These are phyloP conservation scores for Leccinum uliginosum DNA, from an alignment of 768 basidiomycete genomes.

Conservation along the genomic window DNA sequence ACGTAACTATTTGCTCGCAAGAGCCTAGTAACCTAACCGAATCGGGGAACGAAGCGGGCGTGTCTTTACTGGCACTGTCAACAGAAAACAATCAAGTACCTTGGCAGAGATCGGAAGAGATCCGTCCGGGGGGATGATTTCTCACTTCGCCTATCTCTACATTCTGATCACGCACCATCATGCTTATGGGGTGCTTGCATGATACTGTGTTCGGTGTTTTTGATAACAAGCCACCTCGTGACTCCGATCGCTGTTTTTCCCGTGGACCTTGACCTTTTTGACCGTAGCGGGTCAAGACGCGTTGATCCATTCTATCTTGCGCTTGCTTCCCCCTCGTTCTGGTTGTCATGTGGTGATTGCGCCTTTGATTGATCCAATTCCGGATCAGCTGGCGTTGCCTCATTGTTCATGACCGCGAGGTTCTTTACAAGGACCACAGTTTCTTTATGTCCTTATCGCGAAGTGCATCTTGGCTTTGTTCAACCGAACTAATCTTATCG, in stretches of 20 bases:
- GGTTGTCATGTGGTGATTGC: background rate
- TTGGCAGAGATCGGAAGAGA: conserved; percentile 18
- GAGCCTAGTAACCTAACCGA: background rate
- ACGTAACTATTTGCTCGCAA: background rate
- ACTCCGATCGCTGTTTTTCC: background rate
- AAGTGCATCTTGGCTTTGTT: background rate
- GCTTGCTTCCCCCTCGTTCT: background rate
- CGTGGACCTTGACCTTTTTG: background rate
- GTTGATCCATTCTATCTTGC: background rate
- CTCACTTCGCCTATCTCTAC: background rate
- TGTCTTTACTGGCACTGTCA: background rate
- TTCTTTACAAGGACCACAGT: background rate
- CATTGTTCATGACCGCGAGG: background rate
- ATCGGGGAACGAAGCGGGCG: background rate
- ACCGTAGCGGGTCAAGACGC: background rate
- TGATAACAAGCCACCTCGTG: background rate
- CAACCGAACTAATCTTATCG: background rate
- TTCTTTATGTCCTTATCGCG: background rate
- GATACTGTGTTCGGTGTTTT: background rate
- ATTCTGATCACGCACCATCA: background rate
- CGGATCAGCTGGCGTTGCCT: background rate
- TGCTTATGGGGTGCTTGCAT: background rate
- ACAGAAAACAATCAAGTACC: background rate
- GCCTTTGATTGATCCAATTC: background rate
- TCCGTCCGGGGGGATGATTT: conserved; percentile 19